Evolutionary conservation across 768 basidiomycete genomes (phyloP).

Genomic region (Rhizopogon salebrosus): DNA sequence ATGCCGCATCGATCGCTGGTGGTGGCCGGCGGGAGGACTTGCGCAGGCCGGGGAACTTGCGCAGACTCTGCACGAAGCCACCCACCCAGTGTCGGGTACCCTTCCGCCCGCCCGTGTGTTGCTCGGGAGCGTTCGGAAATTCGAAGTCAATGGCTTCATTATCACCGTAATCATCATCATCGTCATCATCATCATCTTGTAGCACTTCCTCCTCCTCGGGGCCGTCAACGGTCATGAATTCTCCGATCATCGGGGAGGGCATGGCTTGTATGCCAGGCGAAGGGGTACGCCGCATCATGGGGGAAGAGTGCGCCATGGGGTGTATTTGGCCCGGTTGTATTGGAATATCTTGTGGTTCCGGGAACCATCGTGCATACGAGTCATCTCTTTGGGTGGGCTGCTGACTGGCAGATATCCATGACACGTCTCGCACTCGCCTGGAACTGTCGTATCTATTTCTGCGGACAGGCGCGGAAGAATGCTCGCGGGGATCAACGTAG

Average conservation of each 20-base stretch:
- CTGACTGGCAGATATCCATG: neutral
- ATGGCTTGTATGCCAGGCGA: conserved; percentile 16
- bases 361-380: neutral
- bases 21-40: neutral
- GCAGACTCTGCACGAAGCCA: conserved; percentile 29
- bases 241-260: conserved; percentile 20
- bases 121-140: neutral
- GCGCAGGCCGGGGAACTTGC: conserved; percentile 18
- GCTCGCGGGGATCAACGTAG: neutral
- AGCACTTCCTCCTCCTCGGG: neutral
- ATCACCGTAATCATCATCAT: conserved; percentile 1
- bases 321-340: neutral
- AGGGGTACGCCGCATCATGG: conserved; percentile 24
- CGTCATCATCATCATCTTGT: neutral
- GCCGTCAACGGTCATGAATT: conserved; percentile 24
- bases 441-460: neutral
- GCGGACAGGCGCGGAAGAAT: neutral
- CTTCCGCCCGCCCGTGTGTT: neutral
- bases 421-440: neutral
- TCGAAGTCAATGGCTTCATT: neutral
- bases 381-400: neutral
- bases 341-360: conserved; percentile 9
- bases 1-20: neutral
- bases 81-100: conserved; percentile 17
- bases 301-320: neutral